Conservation (phyloP, 2,329 filamentous ascomycete genomes). For the Xylariaceae sp. region DNA sequence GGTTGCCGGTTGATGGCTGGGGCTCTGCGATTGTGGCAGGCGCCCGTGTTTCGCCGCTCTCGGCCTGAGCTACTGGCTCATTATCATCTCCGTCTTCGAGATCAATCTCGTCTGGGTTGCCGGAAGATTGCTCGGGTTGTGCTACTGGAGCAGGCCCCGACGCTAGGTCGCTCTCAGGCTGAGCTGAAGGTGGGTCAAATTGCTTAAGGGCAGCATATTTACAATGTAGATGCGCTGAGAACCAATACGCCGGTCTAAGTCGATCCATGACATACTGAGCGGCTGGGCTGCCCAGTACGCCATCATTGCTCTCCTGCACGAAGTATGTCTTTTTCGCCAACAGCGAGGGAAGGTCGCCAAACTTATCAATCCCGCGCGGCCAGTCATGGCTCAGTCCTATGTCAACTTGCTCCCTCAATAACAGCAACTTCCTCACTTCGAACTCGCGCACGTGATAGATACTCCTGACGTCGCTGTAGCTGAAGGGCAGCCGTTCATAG, state of each 20-base stretch:
- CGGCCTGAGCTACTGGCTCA: background rate
- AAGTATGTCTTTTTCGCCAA: constrained; percentile 73
- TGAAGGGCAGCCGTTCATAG: constrained; percentile 81
- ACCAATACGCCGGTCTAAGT: constrained; percentile 81
- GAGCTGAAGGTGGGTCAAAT: constrained; percentile 36
- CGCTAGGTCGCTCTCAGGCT: background rate
- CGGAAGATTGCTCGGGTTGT: constrained; percentile 5
- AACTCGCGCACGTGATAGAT: constrained; percentile 89
- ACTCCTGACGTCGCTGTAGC: constrained; percentile 65
- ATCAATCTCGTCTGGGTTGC: constrained; percentile 54
- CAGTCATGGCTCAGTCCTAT: constrained; percentile 93
- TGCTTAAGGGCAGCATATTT: constrained; percentile 69
- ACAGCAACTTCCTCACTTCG: constrained; percentile 83
- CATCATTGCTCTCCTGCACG: constrained; percentile 66
- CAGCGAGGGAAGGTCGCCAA: constrained; percentile 63
- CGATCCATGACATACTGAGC: constrained; percentile 76
- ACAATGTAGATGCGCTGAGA: constrained; percentile 86
- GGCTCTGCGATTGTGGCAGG: background rate
- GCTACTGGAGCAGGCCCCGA: constrained; percentile 9
- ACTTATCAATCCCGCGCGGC: constrained; percentile 76
- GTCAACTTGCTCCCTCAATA: constrained; percentile 82
- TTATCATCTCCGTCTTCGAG: constrained; percentile 46
- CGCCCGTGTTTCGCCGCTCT: background rate
- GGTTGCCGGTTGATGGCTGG: background rate
- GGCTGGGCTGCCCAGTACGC: constrained; percentile 72